Percentiles rank a stretch among this genome's conserved stretches.
Evolutionary conservation across 306 rosid genomes (phyloP).

Genomic region (Rosa rugosa): DNA sequence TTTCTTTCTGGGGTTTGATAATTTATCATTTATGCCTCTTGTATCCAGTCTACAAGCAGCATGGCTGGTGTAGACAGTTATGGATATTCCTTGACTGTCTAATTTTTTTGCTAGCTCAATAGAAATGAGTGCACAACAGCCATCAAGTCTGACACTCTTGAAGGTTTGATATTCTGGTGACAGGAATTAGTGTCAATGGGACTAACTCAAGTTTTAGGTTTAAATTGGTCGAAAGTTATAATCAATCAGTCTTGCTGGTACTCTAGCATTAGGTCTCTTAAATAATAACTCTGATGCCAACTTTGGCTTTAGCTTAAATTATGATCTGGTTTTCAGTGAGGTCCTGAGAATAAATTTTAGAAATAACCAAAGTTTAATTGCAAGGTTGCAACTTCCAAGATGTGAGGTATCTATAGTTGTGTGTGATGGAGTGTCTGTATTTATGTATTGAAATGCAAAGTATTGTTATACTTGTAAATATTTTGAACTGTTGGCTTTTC

Average conservation of each 20-base stretch:
- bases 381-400: neutral
- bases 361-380: neutral
- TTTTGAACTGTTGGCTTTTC: neutral
- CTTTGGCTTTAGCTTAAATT: neutral
- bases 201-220: neutral
- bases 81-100: neutral
- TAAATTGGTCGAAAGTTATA: neutral
- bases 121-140: neutral
- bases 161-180: neutral
- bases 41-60: neutral
- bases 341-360: constrained; percentile 1
- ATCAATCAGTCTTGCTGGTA: neutral
- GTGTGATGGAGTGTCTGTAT: neutral
- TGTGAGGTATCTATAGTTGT: neutral
- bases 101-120: neutral
- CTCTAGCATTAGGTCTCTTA: neutral
- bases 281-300: neutral
- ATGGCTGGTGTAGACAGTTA: neutral
- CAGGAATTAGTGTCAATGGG: neutral
- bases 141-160: neutral
- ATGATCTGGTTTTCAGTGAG: neutral
- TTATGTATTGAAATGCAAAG: neutral
- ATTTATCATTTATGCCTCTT: neutral
- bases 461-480: neutral
- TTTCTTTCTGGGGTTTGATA: neutral